Evolutionary conservation across 163 green algal species (phyloP), one percentile per base, ranked within the genome.

Genomic region (Scenedesmus sp.): DNA sequence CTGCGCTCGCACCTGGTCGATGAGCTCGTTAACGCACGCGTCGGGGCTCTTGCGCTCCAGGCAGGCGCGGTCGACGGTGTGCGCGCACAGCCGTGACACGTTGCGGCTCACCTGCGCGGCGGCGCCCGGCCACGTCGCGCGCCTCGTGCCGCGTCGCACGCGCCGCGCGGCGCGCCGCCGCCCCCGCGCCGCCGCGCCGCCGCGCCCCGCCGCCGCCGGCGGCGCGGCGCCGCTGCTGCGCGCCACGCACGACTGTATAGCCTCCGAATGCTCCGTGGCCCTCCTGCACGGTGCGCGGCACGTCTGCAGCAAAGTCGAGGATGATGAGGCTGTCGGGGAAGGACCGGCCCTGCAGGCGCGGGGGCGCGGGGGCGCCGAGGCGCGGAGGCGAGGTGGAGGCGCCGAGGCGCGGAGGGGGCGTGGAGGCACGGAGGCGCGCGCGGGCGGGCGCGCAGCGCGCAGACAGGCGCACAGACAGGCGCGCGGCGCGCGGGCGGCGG

Each of bases 281-380:
- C 50, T 58, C 50, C 50, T 58, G 50, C 50, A 58, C 50, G 13
- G 50, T 58, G 13, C 50, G 13, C 14, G 50, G 50, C 7, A 58
- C 26, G 50, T 58, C 50, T 58, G 50, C 50, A 18, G 50, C 50
- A 58, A n/a, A n/a, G n/a, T n/a, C n/a, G n/a, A n/a, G n/a, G n/a
- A n/a, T n/a, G n/a, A n/a, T n/a, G n/a, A n/a, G n/a, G n/a, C n/a
- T n/a, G n/a, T n/a, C n/a, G n/a, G n/a, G n/a, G n/a, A n/a, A n/a
- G n/a, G n/a, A n/a, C n/a, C n/a, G n/a, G n/a, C n/a, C n/a, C n/a
- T n/a, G n/a, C n/a, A n/a, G n/a, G n/a, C n/a, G n/a, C n/a, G n/a
- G n/a, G n/a, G n/a, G n/a, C n/a, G n/a, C n/a, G n/a, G n/a, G n/a
- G n/a, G n/a, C n/a, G n/a, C n/a, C n/a, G n/a, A n/a, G n/a, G n/a